Conservation (phyloP, 768 basidiomycete genomes). For the Russula olivacea region DNA sequence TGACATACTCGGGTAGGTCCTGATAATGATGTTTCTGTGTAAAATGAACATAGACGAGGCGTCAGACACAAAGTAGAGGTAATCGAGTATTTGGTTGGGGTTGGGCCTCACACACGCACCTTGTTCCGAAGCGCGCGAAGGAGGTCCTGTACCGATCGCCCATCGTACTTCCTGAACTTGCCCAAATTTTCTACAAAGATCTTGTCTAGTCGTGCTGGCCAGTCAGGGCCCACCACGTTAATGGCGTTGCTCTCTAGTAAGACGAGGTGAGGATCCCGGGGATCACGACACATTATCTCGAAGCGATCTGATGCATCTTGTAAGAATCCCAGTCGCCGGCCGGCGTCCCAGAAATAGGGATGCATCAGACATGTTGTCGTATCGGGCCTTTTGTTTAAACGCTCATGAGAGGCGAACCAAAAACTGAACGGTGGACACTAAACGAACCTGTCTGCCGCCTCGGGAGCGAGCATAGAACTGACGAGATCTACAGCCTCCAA, state of each 20-base stretch:
- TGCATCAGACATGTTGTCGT: slow-evolving; percentile 83
- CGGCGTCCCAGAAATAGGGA: slow-evolving; percentile 96
- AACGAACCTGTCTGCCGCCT: slow-evolving; percentile 66
- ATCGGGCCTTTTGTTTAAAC: slow-evolving; percentile 58
- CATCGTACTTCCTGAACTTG: slow-evolving; percentile 97
- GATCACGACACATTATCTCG: slow-evolving; percentile 95
- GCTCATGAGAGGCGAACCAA: neutral
- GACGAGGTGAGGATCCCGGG: slow-evolving; percentile 69
- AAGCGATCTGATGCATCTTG: slow-evolving; percentile 97
- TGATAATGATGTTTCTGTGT: slow-evolving; percentile 94
- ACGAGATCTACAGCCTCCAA: slow-evolving; percentile 86
- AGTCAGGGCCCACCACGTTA: slow-evolving; percentile 81
- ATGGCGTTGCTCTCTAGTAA: slow-evolving; percentile 65
- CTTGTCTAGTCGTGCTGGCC: slow-evolving; percentile 82
- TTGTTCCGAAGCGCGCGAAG: slow-evolving; percentile 92
- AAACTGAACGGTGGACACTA: neutral
- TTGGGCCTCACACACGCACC: slow-evolving; percentile 41
- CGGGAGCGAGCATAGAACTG: slow-evolving; percentile 65
- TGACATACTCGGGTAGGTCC: slow-evolving; percentile 89
- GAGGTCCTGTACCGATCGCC: slow-evolving; percentile 83
- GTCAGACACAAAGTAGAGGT: slow-evolving; percentile 6
- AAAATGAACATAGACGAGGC: neutral
- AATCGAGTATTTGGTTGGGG: neutral
- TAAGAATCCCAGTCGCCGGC: slow-evolving; percentile 82
- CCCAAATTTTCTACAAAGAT: slow-evolving; percentile 91